Base-by-base conservation (phyloP, 345 rosid species). In the Aquilaria yunnanensis region DNA sequence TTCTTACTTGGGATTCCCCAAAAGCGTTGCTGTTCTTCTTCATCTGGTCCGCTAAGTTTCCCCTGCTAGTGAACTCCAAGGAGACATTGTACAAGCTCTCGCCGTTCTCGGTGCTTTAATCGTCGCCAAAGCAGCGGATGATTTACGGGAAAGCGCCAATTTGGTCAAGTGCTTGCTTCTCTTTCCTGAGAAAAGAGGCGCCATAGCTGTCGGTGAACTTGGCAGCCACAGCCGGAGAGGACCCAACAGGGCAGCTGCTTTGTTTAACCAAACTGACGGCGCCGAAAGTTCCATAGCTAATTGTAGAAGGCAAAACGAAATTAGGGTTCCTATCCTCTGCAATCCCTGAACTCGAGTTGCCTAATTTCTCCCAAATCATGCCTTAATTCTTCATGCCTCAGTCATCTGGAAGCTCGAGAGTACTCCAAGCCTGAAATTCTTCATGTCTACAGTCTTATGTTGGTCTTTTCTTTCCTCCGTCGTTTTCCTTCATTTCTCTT, bases 11-110 rank as follows among this genome's bases (percentile, higher is more conserved):
- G 10, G 74, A 66, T 62, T 90, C 97, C 71, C 71, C 68, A 61
- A 88, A 67, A 3, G 66, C 66, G 3, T 77, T 84, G 16, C 76
- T 78, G 52, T 52, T 43, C 54, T 61, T 76, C 34, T 68, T 74
- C 56, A 73, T 61, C 46, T 51, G 53, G 49, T 69, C 74, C 31
- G 80, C 84, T 33, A 91, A 72, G 72, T 84, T 85, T 12, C 97
- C 96, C 46, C 83, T 78, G 2, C 80, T 65, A 14, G 96, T 95
- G 65, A 83, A 85, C 66, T 92, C 98, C 14, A 92, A 57, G 9
- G 88, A 59, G 32, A 92, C 60, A 62, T 89, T 89, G 62, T 84
- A 84, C 29, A 75, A 58, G 68, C 65, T 80, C 56, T 72, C 73
- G 0, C 90, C 80, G 53, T 73, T 71, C 47, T 78, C 82, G 12